These are phyloP conservation scores for Paratinospora sagittata DNA, from an alignment of 164 flowering plant genomes.

Conservation along the genomic window DNA sequence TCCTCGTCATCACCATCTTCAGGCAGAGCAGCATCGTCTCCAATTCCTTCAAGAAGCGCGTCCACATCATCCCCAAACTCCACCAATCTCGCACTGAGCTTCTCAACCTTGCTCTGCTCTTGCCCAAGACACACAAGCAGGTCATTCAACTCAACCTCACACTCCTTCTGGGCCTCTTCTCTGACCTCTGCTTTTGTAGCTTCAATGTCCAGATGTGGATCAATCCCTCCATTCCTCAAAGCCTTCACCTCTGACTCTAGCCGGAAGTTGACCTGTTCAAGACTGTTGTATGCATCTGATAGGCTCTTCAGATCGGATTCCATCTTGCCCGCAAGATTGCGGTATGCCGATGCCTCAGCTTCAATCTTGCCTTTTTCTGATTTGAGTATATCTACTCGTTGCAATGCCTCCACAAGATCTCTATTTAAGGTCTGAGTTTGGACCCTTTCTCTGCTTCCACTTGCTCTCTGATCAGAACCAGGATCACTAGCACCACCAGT, in stretches of 20 bases:
- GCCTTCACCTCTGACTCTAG: slow-evolving; percentile 65
- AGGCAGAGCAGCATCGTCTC: slow-evolving; percentile 62
- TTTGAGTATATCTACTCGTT: slow-evolving; percentile 58
- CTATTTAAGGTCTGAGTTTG: slow-evolving; percentile 61
- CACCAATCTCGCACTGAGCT: slow-evolving; percentile 54
- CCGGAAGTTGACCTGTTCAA: slow-evolving; percentile 68
- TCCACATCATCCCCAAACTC: slow-evolving; percentile 93
- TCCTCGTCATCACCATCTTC: slow-evolving; percentile 54
- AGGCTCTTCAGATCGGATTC: slow-evolving; percentile 81
- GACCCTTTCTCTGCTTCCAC: slow-evolving; percentile 54
- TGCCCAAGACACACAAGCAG: slow-evolving; percentile 93
- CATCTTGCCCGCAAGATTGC: slow-evolving; percentile 52
- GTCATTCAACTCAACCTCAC: slow-evolving; percentile 84
- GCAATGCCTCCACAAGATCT: slow-evolving; percentile 69
- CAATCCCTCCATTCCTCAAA: slow-evolving; percentile 41
- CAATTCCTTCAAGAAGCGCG: slow-evolving; percentile 79
- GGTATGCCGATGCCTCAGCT: slow-evolving; percentile 56
- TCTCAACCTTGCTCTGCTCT: slow-evolving; percentile 93
- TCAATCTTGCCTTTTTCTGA: slow-evolving; percentile 64
- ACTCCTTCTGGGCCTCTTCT: slow-evolving; percentile 87
- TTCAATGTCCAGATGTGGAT: slow-evolving; percentile 42
- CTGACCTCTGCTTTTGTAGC: slow-evolving; percentile 66
- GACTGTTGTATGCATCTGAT: slow-evolving; percentile 88
- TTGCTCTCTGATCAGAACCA: slow-evolving; percentile 35
- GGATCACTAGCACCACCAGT: slow-evolving; percentile 40